A percentile compares a stretch with the other conserved stretches of the same genome.
These are phyloP conservation scores for Ascochyta koolunga DNA, from an alignment of 2,329 filamentous ascomycete species.

Conservation along the genomic window DNA sequence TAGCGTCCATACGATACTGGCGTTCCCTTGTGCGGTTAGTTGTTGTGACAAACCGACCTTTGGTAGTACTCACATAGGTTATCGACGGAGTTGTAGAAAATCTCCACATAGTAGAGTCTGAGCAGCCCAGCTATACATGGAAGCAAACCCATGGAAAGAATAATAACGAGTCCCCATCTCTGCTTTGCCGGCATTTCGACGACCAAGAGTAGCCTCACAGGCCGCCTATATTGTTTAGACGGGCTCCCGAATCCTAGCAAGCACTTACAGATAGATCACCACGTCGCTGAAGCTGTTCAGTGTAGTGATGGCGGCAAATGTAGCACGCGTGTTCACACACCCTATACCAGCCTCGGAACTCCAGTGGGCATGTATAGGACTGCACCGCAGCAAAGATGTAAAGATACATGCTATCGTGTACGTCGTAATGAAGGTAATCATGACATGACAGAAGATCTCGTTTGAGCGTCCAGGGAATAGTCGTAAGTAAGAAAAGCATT, in stretches of 20 bases:
- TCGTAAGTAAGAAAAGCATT: slow-evolving; percentile 38
- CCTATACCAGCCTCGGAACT: slow-evolving; percentile 17
- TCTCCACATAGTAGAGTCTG: slow-evolving; percentile 36
- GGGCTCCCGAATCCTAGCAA: no score
- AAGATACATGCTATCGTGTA: slow-evolving; percentile 30
- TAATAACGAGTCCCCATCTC: slow-evolving; percentile 32
- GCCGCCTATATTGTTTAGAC: slow-evolving; percentile 22
- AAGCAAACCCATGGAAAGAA: slow-evolving; percentile 34
- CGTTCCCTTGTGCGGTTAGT: slow-evolving; percentile 24
- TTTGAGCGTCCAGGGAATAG: slow-evolving; percentile 33
- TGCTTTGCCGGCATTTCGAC: slow-evolving; percentile 37
- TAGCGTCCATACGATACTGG: slow-evolving; percentile 27
- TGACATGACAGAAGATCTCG: slow-evolving; percentile 28
- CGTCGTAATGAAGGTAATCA: slow-evolving; percentile 26
- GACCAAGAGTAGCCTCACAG: slow-evolving; percentile 34
- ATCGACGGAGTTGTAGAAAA: slow-evolving; percentile 35
- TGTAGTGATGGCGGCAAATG: slow-evolving; percentile 33
- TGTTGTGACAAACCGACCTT: background rate
- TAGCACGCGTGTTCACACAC: slow-evolving; percentile 37
- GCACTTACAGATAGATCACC: slow-evolving; percentile 34
- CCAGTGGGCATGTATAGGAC: slow-evolving; percentile 33
- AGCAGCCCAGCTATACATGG: slow-evolving; percentile 38
- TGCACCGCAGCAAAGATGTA: slow-evolving; percentile 33
- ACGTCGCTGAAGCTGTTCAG: slow-evolving; percentile 41
- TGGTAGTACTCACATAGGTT: slow-evolving; percentile 27